Percentiles rank a stretch among this genome's conserved stretches.
Evolutionary conservation across 768 basidiomycete genomes (phyloP).

Genomic region (Hemileccinum rubropunctum): DNA sequence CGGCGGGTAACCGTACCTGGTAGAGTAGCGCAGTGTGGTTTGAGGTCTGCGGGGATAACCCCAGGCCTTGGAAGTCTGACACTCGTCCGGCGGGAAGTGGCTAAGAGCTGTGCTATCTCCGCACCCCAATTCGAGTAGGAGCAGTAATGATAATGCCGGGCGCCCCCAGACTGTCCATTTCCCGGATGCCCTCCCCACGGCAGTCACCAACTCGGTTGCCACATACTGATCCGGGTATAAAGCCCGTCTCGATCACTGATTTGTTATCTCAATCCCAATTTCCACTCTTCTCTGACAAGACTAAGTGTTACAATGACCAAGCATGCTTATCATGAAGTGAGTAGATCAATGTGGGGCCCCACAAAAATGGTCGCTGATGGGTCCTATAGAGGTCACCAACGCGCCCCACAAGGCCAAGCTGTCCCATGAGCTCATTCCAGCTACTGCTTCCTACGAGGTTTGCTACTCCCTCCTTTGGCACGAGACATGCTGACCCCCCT

Average conservation of each 20-base stretch:
- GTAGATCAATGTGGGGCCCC: neutral
- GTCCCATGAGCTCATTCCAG: conserved; percentile 67
- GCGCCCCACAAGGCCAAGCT: conserved; percentile 55
- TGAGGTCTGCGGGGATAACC: no score
- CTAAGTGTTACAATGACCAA: conserved; percentile 9
- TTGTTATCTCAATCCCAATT: neutral
- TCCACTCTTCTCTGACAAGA: neutral
- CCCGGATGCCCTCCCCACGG: no score
- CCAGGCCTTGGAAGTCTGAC: no score
- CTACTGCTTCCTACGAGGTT: conserved; percentile 64
- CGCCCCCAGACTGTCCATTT: no score
- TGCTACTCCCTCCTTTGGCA: neutral
- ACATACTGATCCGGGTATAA: neutral
- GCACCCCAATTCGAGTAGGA: neutral
- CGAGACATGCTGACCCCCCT: neutral
- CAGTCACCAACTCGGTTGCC: neutral
- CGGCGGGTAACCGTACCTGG: no score
- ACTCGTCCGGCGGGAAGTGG: no score
- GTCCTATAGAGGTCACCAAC: conserved; percentile 40
- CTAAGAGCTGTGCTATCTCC: no score
- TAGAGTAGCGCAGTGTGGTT: no score
- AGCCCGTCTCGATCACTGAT: neutral
- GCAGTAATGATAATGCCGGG: neutral
- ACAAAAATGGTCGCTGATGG: neutral
- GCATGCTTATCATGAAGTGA: conserved; percentile 20